Base-by-base conservation (phyloP, 176 grass and related monocot genomes). In the Calamus simplicifolius region DNA sequence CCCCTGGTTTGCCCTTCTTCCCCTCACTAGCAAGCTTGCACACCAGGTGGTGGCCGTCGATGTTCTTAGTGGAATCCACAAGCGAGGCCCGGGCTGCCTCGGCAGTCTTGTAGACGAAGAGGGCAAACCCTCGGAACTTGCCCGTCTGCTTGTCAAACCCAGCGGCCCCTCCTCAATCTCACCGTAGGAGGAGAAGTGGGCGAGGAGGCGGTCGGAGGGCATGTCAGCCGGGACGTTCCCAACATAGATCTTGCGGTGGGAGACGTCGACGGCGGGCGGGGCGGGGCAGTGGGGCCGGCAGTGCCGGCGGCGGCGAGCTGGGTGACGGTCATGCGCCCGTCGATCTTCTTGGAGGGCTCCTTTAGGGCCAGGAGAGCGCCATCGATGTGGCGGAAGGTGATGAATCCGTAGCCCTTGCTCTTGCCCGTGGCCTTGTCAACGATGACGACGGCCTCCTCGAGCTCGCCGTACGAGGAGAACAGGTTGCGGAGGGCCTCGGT, bases 271-370 rank as follows among this genome's bases (percentile, higher is more conserved):
- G 0, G 57, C 26, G 3, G 79, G 64, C 1, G 35, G 43, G 56
- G 68, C 80, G 17, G 85, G 2, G 61, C 71, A 1, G 72, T 76
- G 0, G 4, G 19, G 5, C 87, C 92, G 0, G 87, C 71, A 8
- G 70, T 62, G 16, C 93, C 93, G 5, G 93, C 84, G 6, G 87
- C 77, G 1, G 93, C 93, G 23, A 98, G 93, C 60, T 98, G 93
- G 13, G 87, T 90, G 14, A 98, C 93, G 14, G 93, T 83, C 67
- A 98, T 85, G 38, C 87, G 83, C 14, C 81, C 93, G 35, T 98
- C 93, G 25, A 98, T 98, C 78, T 98, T 98, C 81, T 98, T 98
- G 2, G 93, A 98, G 0, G 93, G 93, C 57, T 98, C 93, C 70
- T 83, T 98, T 16, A 98, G 82, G 6, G 93, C 93, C 51, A 88